Conservation (phyloP, 495 filamentous ascomycete genomes). For the Penicillium robsamsonii region DNA sequence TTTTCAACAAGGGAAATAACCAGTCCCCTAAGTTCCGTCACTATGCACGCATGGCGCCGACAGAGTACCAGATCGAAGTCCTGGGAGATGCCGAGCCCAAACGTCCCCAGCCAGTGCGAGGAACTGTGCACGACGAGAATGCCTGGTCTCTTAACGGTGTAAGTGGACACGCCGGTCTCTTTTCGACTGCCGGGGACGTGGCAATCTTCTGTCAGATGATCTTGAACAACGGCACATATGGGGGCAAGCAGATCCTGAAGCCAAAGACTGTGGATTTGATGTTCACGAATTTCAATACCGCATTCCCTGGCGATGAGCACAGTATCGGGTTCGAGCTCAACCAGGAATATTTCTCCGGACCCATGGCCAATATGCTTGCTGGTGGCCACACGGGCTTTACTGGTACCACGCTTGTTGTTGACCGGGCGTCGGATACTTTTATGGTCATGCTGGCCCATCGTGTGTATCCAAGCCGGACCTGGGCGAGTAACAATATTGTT, state of each 20-base stretch:
- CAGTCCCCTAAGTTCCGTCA: constrained; percentile 16
- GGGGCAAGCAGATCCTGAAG: constrained; percentile 19
- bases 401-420: constrained; percentile 26
- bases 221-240: constrained; percentile 31
- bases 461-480: constrained; percentile 25
- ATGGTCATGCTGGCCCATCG: constrained; percentile 25
- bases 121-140: constrained; percentile 33
- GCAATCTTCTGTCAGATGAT: constrained; percentile 32
- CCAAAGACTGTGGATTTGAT: constrained; percentile 24
- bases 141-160: constrained; percentile 28
- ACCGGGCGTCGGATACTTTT: constrained; percentile 23
- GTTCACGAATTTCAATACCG: constrained; percentile 28
- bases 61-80: constrained; percentile 29
- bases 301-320: constrained; percentile 24
- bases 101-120: constrained; percentile 32
- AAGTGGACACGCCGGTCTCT: constrained; percentile 29
- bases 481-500: constrained; percentile 30
- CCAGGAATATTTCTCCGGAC: constrained; percentile 27
- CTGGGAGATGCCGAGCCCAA: constrained; percentile 23
- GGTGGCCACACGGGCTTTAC: constrained; percentile 30
- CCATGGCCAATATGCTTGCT: constrained; percentile 25
- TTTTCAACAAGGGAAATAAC: constrained; percentile 30
- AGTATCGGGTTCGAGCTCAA: constrained; percentile 30
- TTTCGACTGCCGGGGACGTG: constrained; percentile 24
- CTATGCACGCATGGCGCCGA: constrained; percentile 26